Percentiles rank a stretch among this genome's conserved stretches.
phyloP scores from a whole-genome alignment of 345 rosid species.

The Populus euphratica region DNA sequence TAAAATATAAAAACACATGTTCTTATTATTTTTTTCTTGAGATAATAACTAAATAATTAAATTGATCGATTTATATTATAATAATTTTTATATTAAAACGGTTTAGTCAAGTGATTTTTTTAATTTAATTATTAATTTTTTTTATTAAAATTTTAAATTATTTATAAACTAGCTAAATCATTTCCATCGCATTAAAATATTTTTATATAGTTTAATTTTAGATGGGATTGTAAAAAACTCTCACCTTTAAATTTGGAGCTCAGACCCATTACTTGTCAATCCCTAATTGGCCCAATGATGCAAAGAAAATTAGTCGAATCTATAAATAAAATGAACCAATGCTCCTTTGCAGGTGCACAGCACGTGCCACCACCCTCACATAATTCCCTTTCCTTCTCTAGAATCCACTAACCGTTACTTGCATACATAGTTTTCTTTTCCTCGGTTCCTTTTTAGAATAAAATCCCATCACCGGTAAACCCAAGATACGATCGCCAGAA shows the following conservation, averaged over 20 bases:
- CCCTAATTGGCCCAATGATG: conserved; percentile 1
- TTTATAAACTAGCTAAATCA: too few species aligned
- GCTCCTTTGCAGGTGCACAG: background rate
- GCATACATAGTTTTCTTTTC: background rate
- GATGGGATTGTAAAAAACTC: too few species aligned
- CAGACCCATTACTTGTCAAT: background rate
- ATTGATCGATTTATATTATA: accelerated
- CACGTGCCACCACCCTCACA: background rate
- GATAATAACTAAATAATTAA: too few species aligned
- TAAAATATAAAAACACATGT: too few species aligned
- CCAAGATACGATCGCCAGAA: background rate
- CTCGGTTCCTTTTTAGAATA: background rate
- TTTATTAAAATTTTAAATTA: too few species aligned
- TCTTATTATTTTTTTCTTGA: too few species aligned
- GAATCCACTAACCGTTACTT: background rate
- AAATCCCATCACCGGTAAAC: background rate
- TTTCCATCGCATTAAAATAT: background rate
- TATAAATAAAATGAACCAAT: background rate
- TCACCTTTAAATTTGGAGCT: too few species aligned
- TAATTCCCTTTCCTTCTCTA: background rate
- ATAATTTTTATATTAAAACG: accelerated
- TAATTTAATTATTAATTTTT: too few species aligned
- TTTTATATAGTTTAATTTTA: too few species aligned
- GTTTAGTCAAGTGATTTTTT: too few species aligned
- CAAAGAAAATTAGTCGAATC: background rate